phyloP scores from a whole-genome alignment of 129 eudicot genomes.

The Sambucus nigra region DNA sequence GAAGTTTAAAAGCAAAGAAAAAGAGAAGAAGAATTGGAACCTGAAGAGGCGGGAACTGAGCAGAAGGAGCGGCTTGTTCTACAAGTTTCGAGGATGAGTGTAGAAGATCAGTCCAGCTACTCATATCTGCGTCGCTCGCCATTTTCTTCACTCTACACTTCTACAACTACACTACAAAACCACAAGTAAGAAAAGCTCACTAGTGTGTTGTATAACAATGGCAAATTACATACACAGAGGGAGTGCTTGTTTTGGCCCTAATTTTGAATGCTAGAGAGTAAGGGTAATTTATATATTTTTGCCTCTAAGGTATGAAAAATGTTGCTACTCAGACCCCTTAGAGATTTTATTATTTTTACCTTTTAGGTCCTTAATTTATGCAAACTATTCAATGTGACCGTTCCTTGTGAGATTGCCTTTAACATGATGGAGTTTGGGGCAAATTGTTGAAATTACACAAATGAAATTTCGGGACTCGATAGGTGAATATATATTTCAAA shows the following conservation, averaged over 20 bases:
- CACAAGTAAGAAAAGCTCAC: background rate
- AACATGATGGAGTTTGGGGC: too few relatives aligned
- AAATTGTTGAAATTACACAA: too few relatives aligned
- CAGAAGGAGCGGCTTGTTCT: conserved; percentile 96
- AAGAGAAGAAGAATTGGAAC: conserved; percentile 14
- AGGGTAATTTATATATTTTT: too few relatives aligned
- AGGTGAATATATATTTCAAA: too few relatives aligned
- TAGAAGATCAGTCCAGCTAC: conserved; percentile 87
- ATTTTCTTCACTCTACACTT: conserved; percentile 27
- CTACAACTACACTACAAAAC: background rate
- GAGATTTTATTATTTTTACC: too few relatives aligned
- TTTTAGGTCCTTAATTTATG: too few relatives aligned
- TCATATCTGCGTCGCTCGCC: conserved; percentile 86
- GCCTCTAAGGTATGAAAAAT: too few relatives aligned
- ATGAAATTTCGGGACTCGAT: too few relatives aligned
- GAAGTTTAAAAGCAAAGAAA: background rate
- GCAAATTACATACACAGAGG: background rate
- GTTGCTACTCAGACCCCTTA: too few relatives aligned
- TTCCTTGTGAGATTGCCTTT: too few relatives aligned
- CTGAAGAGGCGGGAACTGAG: conserved; percentile 98
- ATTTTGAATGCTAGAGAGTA: too few relatives aligned
- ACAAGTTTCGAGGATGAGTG: conserved; percentile 94
- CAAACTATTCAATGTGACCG: too few relatives aligned
- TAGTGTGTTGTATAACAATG: background rate
- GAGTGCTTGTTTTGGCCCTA: conserved; percentile 22